These are phyloP conservation scores for Luzula sylvatica DNA, from an alignment of 176 grass and related monocot genomes.

Conservation along the genomic window DNA sequence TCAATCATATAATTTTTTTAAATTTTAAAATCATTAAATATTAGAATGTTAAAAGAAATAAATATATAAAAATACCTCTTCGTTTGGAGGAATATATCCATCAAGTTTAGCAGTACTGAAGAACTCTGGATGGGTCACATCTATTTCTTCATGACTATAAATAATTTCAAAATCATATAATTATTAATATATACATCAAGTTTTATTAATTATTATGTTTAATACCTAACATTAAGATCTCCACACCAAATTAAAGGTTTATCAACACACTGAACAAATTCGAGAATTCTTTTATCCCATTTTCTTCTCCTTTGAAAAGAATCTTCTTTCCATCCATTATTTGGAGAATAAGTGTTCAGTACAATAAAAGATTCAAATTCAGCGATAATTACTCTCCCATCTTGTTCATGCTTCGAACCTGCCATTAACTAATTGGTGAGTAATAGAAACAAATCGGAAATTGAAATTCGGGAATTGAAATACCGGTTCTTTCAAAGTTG, in stretches of 20 bases:
- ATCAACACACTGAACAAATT: slow-evolving; percentile 66
- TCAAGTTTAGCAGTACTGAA: slow-evolving; percentile 85
- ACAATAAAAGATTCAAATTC: slow-evolving; percentile 89
- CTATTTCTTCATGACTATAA: slow-evolving; percentile 74
- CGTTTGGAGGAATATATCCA: slow-evolving; percentile 77
- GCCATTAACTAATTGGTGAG: slow-evolving; percentile 6
- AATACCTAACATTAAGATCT: slow-evolving; percentile 92
- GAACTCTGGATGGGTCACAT: slow-evolving; percentile 93
- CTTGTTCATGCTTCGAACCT: slow-evolving; percentile 79
- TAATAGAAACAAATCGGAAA: neutral
- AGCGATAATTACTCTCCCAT: slow-evolving; percentile 80
- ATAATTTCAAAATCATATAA: slow-evolving; percentile 29
- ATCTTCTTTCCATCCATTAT: slow-evolving; percentile 98
- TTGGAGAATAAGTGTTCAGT: slow-evolving; percentile 90
- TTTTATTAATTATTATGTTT: neutral
- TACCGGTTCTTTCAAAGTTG: slow-evolving; percentile 77
- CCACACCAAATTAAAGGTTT: slow-evolving; percentile 95
- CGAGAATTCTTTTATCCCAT: slow-evolving; percentile 93
- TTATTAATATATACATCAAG: neutral
- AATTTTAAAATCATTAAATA: neutral
- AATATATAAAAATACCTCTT: slow-evolving; percentile 42
- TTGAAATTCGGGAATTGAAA: neutral
- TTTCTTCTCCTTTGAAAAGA: slow-evolving; percentile 91
- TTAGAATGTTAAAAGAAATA: neutral
- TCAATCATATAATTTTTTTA: slow-evolving; percentile 17